Evolutionary conservation across 106 monocot genomes (phyloP), one percentile per base, ranked within the genome.

Genomic region (Cymbidium sinense): DNA sequence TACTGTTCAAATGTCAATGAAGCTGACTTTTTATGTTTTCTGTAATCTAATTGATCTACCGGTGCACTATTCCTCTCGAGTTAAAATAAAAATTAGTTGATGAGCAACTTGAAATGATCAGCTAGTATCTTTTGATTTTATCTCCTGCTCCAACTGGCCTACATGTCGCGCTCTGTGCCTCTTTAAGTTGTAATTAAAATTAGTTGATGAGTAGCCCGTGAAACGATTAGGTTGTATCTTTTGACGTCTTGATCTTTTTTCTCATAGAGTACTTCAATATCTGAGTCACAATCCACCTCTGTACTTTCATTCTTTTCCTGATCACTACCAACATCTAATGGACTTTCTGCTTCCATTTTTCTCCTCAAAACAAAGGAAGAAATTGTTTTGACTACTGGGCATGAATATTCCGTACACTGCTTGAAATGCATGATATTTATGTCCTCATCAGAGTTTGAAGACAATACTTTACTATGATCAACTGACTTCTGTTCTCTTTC

Each of bases 201-300:
- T 20, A 52, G 20, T n/a, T n/a, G n/a, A 52, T 52, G 52, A 52
- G 13, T 52, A 20, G 52, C 52, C 12, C 17, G 64, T 79, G 82
- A 90, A 88, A 43, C 84, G 87, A 31, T 87, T 82, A n/a, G 89
- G 93, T 29, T 34, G 44, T 10, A 70, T 52, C 58, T 84, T 93
- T 33, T 52, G 78, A 70, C 89, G 89, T 47, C 29, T 35, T 44
- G 13, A 70, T 34, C 50, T 84, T 93, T 19, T 36, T 76, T 51
- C 50, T 82, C 82, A 86, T 84, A 87, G 50, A 88, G 75, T 70
- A 84, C 80, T 58, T 90, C 86, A 34, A 80, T 79, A 58, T 85
- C 84, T 51, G 79, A 78, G 1, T 87, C 87, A 52, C 76, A 34
- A 54, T 84, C 75, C 34, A 43, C 51, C 12, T 39, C 37, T 15